Conservation (phyloP, 192 early-diverging fungal species). For the Coemansia sp. region DNA sequence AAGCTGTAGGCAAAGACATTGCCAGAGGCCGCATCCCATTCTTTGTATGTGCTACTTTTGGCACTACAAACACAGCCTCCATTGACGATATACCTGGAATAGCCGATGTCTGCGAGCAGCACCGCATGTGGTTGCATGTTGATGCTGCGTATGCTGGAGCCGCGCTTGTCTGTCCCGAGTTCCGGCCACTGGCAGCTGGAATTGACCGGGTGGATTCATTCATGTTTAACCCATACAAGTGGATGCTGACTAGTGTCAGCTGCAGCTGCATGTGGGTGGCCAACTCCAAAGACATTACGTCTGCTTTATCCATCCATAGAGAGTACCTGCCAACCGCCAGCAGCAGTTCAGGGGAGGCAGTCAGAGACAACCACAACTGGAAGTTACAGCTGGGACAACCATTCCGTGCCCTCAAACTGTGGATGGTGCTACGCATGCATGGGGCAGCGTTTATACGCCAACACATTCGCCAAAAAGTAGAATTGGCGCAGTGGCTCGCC, state of each 20-base stretch:
- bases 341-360: conserved; percentile 8
- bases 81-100: conserved; percentile 55
- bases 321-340: conserved; percentile 37
- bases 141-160: conserved; percentile 59
- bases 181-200: conserved; percentile 31
- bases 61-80: conserved; percentile 54
- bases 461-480: conserved; percentile 35
- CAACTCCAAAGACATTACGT: conserved; percentile 24
- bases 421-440: conserved; percentile 55
- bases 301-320: conserved; percentile 40
- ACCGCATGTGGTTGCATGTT: conserved; percentile 54
- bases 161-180: conserved; percentile 55
- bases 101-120: conserved; percentile 25
- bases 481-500: conserved; percentile 21
- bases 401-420: conserved; percentile 55
- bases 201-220: conserved; percentile 53
- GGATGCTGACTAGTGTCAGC: conserved; percentile 53
- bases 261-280: conserved; percentile 54
- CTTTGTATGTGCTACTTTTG: conserved; percentile 55
- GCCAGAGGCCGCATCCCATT: conserved; percentile 52
- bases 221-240: conserved; percentile 57
- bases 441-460: conserved; percentile 42
- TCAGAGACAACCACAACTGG: conserved; percentile 54
- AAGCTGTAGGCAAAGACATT: conserved; percentile 43
- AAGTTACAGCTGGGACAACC: conserved; percentile 50